Conservation (phyloP, 768 basidiomycete genomes). For the Sarcomyxa edulis region DNA sequence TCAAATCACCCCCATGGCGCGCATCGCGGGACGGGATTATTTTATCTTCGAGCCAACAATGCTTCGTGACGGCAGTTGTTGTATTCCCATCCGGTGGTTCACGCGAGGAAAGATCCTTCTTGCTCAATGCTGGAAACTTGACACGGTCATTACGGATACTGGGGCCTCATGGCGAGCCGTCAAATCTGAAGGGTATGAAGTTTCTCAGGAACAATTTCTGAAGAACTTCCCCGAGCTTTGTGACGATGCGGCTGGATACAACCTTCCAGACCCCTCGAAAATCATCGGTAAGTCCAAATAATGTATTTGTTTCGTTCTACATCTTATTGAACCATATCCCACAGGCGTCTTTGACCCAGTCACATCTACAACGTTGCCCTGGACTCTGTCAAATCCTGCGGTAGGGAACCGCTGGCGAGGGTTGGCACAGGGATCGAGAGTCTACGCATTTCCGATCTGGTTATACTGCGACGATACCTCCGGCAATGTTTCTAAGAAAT, state of each 20-base stretch:
- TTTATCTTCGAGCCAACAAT: conserved; percentile 23
- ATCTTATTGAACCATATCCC: too few relatives aligned
- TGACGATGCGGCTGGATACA: conserved; percentile 2
- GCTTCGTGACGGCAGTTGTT: conserved; percentile 7
- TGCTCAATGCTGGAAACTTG: conserved; percentile 16
- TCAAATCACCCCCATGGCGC: conserved; percentile 21
- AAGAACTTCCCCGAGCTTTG: conserved; percentile 6
- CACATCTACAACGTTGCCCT: not conserved
- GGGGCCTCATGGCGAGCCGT: conserved; percentile 15
- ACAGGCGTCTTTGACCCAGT: conserved; percentile 2
- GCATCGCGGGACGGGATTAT: conserved; percentile 16
- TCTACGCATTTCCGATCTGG: conserved; percentile 28
- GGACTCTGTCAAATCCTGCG: conserved; percentile 12
- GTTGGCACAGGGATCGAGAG: conserved; percentile 21
- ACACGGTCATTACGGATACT: not conserved
- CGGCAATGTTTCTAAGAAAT: conserved; percentile 40
- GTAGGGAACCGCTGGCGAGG: conserved; percentile 21
- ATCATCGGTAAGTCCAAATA: conserved; percentile 11
- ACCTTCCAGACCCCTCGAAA: conserved; percentile 6
- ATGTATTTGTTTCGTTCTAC: not conserved
- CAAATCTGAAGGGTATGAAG: conserved; percentile 5
- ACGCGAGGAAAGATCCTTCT: conserved; percentile 1
- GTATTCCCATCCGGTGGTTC: conserved; percentile 23
- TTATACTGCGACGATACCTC: conserved; percentile 41
- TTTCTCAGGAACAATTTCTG: conserved; percentile 6